Conservation (phyloP, 2,329 filamentous ascomycete species). For the Trichocomaceae sp. region DNA sequence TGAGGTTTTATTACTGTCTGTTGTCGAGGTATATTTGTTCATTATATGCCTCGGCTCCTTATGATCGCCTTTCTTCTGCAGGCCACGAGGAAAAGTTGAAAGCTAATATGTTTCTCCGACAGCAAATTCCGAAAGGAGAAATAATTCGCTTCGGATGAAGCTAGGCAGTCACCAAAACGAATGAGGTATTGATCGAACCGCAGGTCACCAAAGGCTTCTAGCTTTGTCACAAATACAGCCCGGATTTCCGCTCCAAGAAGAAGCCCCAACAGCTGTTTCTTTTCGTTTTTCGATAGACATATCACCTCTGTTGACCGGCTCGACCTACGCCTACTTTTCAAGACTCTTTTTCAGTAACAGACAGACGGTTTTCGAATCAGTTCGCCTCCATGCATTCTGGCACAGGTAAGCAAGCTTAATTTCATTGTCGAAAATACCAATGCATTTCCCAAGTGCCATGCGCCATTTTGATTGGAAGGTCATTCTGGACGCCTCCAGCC, state of each 20-base stretch:
- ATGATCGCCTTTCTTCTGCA: constrained; percentile 1
- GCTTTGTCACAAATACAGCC: not conserved
- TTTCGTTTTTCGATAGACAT: not conserved
- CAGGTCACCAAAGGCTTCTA: not conserved
- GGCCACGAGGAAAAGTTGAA: not conserved
- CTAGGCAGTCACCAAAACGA: not conserved
- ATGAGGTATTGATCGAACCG: not conserved
- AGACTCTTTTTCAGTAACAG: not conserved
- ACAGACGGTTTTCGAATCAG: not conserved
- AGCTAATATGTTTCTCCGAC: not conserved
- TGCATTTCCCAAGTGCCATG: not conserved
- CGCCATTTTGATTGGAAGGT: constrained; percentile 9
- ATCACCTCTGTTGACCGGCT: not conserved
- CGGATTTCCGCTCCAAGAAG: not conserved
- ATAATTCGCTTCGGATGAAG: not conserved
- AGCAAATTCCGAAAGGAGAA: not conserved
- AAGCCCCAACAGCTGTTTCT: not conserved
- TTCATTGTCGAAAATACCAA: not conserved
- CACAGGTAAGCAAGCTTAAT: constrained; percentile 9
- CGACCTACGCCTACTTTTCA: not conserved
- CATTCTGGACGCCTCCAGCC: constrained; percentile 10
- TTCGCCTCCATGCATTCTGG: constrained; percentile 7
- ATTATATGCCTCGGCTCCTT: not conserved
- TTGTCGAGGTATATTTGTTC: not conserved
- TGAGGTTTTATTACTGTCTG: not conserved